phyloP scores from a whole-genome alignment of 768 basidiomycete species.

The Psilocybe cyanescens region DNA sequence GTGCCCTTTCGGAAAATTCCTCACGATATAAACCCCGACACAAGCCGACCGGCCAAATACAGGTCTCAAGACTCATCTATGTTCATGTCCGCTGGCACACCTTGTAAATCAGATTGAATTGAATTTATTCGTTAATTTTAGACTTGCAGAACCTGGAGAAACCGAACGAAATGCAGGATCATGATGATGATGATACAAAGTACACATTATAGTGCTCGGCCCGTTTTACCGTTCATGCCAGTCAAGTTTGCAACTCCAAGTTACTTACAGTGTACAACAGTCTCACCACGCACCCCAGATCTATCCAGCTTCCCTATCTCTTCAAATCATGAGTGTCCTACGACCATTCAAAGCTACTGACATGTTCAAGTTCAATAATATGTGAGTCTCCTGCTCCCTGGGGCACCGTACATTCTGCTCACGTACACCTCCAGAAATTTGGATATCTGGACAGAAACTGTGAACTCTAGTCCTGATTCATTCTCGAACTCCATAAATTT shows the following conservation, averaged over 20 bases:
- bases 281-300: neutral
- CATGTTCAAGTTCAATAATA: constrained; percentile 91
- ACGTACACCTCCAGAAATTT: constrained; percentile 64
- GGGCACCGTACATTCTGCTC: neutral
- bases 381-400: constrained; percentile 49
- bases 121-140: too few species aligned
- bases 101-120: too few species aligned
- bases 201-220: neutral
- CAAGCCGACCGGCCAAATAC: constrained; percentile 5
- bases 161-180: too few species aligned
- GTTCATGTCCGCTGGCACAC: too few species aligned
- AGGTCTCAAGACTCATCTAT: neutral
- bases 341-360: constrained; percentile 89
- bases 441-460: constrained; percentile 98
- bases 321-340: constrained; percentile 75
- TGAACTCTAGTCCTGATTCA: constrained; percentile 39
- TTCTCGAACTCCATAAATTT: neutral
- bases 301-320: neutral
- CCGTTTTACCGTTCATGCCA: neutral
- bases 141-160: too few species aligned
- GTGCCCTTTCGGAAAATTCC: neutral
- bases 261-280: neutral
- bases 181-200: too few species aligned
- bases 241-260: neutral
- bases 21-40: constrained; percentile 10